Evolutionary conservation across 495 filamentous ascomycete species (phyloP).

Genomic region (Trichoderma erinaceum): DNA sequence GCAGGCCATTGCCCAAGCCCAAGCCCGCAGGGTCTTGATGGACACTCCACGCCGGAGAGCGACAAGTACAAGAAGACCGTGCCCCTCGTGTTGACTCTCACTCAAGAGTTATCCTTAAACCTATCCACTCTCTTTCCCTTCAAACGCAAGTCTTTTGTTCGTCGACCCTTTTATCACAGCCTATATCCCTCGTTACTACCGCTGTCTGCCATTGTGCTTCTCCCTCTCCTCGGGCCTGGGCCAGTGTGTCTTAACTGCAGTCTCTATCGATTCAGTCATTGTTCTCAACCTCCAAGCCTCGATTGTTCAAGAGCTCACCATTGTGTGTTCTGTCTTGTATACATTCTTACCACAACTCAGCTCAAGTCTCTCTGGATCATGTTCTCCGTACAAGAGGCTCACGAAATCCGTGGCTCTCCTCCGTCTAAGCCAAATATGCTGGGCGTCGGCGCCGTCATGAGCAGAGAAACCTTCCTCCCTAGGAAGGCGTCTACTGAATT

Average conservation of each 20-base stretch:
- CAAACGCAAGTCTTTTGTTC: constrained; percentile 2
- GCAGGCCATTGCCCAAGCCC: background rate
- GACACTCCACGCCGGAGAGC: background rate
- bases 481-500: background rate
- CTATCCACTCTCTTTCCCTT: constrained; percentile 14
- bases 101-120: constrained; percentile 10
- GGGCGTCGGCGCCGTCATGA: background rate
- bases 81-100: constrained; percentile 12
- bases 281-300: background rate
- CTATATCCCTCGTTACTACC: constrained; percentile 5
- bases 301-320: background rate
- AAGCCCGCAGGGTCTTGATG: background rate
- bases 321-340: constrained; percentile 1
- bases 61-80: constrained; percentile 12
- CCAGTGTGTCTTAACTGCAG: constrained; percentile 11
- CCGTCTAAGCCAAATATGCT: background rate
- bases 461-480: constrained; percentile 2
- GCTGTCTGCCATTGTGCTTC: background rate
- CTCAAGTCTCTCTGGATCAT: background rate
- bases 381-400: background rate
- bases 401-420: background rate
- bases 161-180: constrained; percentile 3
- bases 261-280: background rate
- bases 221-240: background rate
- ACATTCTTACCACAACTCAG: background rate